Base-by-base conservation (phyloP, 495 filamentous ascomycete genomes). In the Tetracladium setigerum region DNA sequence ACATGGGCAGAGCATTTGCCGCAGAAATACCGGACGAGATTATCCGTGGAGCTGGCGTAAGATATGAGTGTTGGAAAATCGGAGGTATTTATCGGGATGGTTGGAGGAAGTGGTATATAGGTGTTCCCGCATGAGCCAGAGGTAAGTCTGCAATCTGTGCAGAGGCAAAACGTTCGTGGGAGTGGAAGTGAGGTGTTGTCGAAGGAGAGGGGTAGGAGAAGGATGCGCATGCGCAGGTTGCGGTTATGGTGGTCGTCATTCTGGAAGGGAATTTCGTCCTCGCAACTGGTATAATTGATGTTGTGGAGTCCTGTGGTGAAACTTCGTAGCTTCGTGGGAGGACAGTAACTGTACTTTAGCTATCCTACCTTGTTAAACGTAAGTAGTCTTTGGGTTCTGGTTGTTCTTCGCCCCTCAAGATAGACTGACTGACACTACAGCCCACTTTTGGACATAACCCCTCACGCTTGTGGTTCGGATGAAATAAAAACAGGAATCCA, bases 1-100 rank as follows among this genome's bases (percentile, higher is more conserved):
- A 81, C 66, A 52, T 85, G 80, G 19, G 78, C 76, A 27, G 83
- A 83, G 50, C 85, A 90, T 12, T 62, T 77, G n/a, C 58, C 53
- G 61, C 86, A 89, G 62, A 86, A 86, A 52, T 77, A 76, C n/a
- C 79, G 77, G 15, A 66, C 72, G 10, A 74, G 38, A 10, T n/a
- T 13, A 16, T 69, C 57, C 11, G 70, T 50, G 4, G 73, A 68
- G 50, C 70, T 58, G 38, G 62, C 57, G 51, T 84, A 86, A 30
- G 58, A 54, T 10, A 54, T 64, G 8, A 83, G 62, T 1, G 60
- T 59, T 10, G 64, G 47, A 4, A 73, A 52, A 11, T 33, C 30
- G 5, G 55, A 62, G 10, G 46, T 64, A 19, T 43, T 33, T 10
- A 49, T 27, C 1, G 65, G 60, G 5, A 51, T 45, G 35, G 52